A percentile compares a stretch with the other conserved stretches of the same genome.
Conservation (phyloP, 306 rosid genomes). For the Abrus precatorius region DNA sequence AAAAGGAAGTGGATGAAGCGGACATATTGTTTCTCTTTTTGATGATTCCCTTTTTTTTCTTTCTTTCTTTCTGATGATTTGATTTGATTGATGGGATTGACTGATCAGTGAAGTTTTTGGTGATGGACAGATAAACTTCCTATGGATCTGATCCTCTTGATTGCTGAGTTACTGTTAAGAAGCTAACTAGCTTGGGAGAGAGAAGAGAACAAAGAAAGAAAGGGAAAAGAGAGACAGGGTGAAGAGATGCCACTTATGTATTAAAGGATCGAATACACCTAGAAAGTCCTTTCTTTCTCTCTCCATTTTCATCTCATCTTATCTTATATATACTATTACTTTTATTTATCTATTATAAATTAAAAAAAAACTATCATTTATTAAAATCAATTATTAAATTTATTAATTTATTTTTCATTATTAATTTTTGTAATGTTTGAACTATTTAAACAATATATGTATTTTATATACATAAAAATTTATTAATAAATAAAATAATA, state of each 20-base stretch:
- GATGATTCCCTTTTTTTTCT: slow-evolving; percentile 41
- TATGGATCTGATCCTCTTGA: slow-evolving; percentile 61
- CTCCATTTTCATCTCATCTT: not conserved
- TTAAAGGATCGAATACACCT: slow-evolving; percentile 36
- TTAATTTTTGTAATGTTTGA: too few species aligned
- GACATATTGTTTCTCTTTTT: slow-evolving; percentile 64
- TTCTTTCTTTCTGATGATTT: slow-evolving; percentile 41
- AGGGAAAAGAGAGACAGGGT: not conserved
- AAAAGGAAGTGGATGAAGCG: slow-evolving; percentile 71
- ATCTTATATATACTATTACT: not conserved
- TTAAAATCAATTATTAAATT: too few species aligned
- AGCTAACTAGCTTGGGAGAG: not conserved
- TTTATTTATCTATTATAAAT: too few species aligned
- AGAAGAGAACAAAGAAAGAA: not conserved
- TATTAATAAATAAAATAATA: too few species aligned
- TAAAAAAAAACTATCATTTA: too few species aligned
- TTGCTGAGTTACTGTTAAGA: slow-evolving; percentile 50
- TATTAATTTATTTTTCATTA: too few species aligned
- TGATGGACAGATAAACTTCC: slow-evolving; percentile 63
- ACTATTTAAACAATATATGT: too few species aligned
- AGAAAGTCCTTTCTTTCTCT: slow-evolving; percentile 9
- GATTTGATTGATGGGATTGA: slow-evolving; percentile 95
- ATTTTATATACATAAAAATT: too few species aligned
- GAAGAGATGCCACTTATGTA: slow-evolving; percentile 42
- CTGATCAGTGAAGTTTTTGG: slow-evolving; percentile 62